Evolutionary conservation across 768 basidiomycete genomes (phyloP).

Genomic region (Crucibulum laeve): DNA sequence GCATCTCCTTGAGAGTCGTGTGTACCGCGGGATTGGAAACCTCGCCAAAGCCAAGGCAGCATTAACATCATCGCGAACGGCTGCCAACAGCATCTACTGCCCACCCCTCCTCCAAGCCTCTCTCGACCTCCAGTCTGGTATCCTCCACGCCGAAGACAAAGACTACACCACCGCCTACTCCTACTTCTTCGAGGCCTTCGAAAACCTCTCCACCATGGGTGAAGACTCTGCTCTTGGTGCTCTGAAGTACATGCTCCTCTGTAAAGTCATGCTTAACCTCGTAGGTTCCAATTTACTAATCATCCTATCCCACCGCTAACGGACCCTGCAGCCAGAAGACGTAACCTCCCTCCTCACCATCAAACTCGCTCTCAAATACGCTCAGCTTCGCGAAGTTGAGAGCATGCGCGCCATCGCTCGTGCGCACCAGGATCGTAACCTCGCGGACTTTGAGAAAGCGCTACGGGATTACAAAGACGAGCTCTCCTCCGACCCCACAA

Average conservation of each 20-base stretch:
- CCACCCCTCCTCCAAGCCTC: slow-evolving; percentile 39
- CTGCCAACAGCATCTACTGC: slow-evolving; percentile 95
- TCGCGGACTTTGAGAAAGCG: slow-evolving; percentile 86
- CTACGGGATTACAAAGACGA: slow-evolving; percentile 86
- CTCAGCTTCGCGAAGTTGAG: slow-evolving; percentile 84
- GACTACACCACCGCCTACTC: slow-evolving; percentile 97
- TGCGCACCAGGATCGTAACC: slow-evolving; percentile 88
- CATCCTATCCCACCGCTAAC: background rate
- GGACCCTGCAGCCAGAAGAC: slow-evolving; percentile 76
- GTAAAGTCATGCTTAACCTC: slow-evolving; percentile 96
- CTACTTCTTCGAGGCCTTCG: slow-evolving; percentile 97
- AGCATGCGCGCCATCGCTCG: slow-evolving; percentile 94
- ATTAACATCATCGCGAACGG: slow-evolving; percentile 85
- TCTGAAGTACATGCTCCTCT: slow-evolving; percentile 96
- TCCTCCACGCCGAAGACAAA: slow-evolving; percentile 95
- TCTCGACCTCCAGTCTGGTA: slow-evolving; percentile 54
- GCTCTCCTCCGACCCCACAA: slow-evolving; percentile 91
- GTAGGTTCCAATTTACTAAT: slow-evolving; percentile 37
- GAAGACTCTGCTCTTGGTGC: slow-evolving; percentile 76
- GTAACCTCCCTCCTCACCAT: slow-evolving; percentile 81
- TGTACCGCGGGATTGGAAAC: slow-evolving; percentile 88
- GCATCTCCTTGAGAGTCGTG: slow-evolving; percentile 87
- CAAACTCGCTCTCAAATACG: slow-evolving; percentile 87
- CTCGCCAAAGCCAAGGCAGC: slow-evolving; percentile 91
- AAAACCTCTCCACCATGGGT: slow-evolving; percentile 77